These are phyloP conservation scores for Tricholoma saponaceum DNA, from an alignment of 768 basidiomycete species.

Conservation along the genomic window DNA sequence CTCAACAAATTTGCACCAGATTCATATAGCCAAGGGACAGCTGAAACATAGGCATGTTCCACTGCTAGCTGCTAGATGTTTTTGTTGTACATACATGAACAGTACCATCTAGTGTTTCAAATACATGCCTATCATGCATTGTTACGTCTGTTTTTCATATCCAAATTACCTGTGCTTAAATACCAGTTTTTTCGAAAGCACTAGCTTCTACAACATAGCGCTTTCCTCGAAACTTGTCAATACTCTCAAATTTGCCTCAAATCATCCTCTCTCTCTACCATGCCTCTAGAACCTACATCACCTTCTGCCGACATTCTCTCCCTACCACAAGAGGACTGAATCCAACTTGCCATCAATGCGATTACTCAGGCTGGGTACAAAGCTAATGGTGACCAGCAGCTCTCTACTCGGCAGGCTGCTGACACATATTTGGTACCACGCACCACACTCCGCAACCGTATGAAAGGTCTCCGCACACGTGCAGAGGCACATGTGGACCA, in stretches of 20 bases:
- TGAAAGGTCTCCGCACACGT: conserved; percentile 7
- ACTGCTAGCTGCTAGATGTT: not conserved
- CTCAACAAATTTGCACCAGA: not conserved
- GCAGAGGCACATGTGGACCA: conserved; percentile 15
- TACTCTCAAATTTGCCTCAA: not conserved
- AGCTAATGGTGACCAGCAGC: conserved; percentile 4
- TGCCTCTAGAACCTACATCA: not conserved
- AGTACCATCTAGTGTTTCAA: not conserved
- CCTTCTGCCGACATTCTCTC: not conserved
- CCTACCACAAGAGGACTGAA: conserved; percentile 8
- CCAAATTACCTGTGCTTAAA: not conserved
- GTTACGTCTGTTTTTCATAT: not conserved
- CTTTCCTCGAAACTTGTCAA: not conserved
- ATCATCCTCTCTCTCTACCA: not conserved
- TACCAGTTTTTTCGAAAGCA: not conserved
- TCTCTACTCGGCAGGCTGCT: conserved; percentile 15
- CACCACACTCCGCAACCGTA: not conserved
- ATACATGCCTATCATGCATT: not conserved
- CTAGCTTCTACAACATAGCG: not conserved
- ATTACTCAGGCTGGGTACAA: conserved; percentile 2
- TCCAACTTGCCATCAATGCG: conserved; percentile 11
- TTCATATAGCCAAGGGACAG: not conserved
- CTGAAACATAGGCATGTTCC: not conserved
- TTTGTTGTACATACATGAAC: not conserved
- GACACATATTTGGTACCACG: conserved; percentile 13